phyloP scores from a whole-genome alignment of 2,329 filamentous ascomycete species.

The Fusarium begoniae region DNA sequence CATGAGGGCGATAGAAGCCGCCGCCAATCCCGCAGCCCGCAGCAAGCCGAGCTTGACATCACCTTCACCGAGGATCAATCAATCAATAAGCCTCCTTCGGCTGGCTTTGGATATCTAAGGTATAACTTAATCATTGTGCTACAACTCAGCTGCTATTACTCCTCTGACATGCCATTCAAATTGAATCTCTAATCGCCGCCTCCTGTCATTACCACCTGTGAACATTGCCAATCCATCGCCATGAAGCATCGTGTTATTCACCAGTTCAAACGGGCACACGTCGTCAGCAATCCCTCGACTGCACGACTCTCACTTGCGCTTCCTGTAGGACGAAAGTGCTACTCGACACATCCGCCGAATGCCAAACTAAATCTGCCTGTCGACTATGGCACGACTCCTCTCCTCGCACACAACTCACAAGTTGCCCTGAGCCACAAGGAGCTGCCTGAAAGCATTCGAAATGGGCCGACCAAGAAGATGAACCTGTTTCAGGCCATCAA shows the following conservation, averaged over 20 bases:
- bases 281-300: conserved; percentile 20
- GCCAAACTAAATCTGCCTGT: conserved; percentile 83
- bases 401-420: conserved; percentile 83
- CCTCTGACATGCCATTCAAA: conserved; percentile 22
- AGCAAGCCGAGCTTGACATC: conserved; percentile 50
- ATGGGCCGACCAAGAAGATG: conserved; percentile 81
- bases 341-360: conserved; percentile 67
- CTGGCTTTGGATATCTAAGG: conserved; percentile 33
- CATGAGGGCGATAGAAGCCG: conserved; percentile 40
- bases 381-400: conserved; percentile 83
- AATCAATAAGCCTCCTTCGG: conserved; percentile 36
- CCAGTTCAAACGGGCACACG: conserved; percentile 44
- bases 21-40: conserved; percentile 44
- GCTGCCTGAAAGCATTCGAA: conserved; percentile 71
- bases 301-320: conserved; percentile 32
- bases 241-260: conserved; percentile 49
- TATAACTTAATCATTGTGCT: conserved; percentile 6
- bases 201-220: conserved; percentile 6
- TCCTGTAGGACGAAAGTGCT: conserved; percentile 44
- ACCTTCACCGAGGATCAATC: conserved; percentile 42
- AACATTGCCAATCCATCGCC: conserved; percentile 14
- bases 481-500: conserved; percentile 97
- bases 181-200: conserved; percentile 16
- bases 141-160: neutral
- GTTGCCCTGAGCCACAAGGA: conserved; percentile 76